A percentile compares a stretch with the other conserved stretches of the same genome.
Conservation (phyloP, 495 filamentous ascomycete species). For the Tuber umbilicatum region DNA sequence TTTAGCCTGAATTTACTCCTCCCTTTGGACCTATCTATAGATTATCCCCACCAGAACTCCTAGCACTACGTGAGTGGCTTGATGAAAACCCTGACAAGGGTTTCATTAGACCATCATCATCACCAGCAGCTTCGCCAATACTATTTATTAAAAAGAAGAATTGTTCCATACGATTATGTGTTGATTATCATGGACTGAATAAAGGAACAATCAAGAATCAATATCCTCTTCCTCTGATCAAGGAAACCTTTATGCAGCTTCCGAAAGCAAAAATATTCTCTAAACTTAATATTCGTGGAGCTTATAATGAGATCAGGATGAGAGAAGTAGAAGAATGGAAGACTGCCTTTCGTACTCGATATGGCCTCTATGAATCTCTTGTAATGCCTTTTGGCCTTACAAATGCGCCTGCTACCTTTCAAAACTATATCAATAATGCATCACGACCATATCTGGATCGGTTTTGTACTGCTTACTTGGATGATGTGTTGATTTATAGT, state of each 20-base stretch:
- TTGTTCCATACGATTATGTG: slow-evolving; percentile 4
- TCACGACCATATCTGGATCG: background rate
- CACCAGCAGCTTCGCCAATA: slow-evolving; percentile 4
- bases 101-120: slow-evolving; percentile 1
- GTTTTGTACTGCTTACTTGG: slow-evolving; percentile 38
- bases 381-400: slow-evolving; percentile 23
- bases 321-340: no score
- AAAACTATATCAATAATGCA: slow-evolving; percentile 11
- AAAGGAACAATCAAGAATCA: slow-evolving; percentile 27
- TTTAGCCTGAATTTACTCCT: slow-evolving; percentile 10
- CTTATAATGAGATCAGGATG: slow-evolving; percentile 11
- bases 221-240: slow-evolving; percentile 18
- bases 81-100: slow-evolving; percentile 13
- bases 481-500: slow-evolving; percentile 43
- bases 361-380: slow-evolving; percentile 39
- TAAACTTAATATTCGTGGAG: slow-evolving; percentile 5
- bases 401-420: slow-evolving; percentile 12
- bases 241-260: slow-evolving; percentile 12
- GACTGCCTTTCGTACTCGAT: slow-evolving; percentile 41
- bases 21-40: slow-evolving; percentile 14
- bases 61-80: slow-evolving; percentile 7
- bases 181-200: slow-evolving; percentile 33
- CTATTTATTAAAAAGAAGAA: slow-evolving; percentile 17
- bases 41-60: slow-evolving; percentile 1
- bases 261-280: slow-evolving; percentile 8